Base-by-base conservation (phyloP, 345 rosid genomes). In the Linum tenue region DNA sequence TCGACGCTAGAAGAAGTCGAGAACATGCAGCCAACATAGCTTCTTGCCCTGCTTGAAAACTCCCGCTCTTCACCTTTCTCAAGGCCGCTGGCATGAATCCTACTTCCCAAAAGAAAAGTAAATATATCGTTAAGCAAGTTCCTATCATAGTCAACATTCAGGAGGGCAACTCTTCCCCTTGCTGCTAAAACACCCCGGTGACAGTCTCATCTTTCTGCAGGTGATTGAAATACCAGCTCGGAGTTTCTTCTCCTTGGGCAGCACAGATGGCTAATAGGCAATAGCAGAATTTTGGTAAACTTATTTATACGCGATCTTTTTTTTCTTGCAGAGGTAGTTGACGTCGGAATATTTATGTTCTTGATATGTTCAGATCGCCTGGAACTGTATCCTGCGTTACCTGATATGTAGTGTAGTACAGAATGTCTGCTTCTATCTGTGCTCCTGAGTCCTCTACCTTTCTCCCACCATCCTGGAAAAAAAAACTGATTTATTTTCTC, bases 1-100 rank as follows among this genome's bases (percentile, higher is more conserved):
- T 87, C 92, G 12, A 75, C 85, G 70, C 31, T 81, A 35, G 85
- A 82, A 73, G 92, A 91, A 64, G 96, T 83, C 43, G 85, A 55
- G 68, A 79, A 80, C 60, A 81, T 91, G 95, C 71, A 65, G 66
- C 59, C 50, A 62, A 67, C 63, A 62, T 75, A 73, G 67, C 53
- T 41, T 1, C 14, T 1, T 2, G 14, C 53, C 9, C 53, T 48
- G 53, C 53, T 15, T 9, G 53, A 48, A 12, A 48, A 48, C 53
- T 48, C 53, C 14, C 31, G 31, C 31, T 22, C 31, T 0, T 22
- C 31, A 22, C 53, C 50, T 43, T 43, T 1, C 10, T 43, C 50
- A 2, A 43, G 10, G 10, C 50, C 14, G 3, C 53, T 9, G 53
- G 53, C 14, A 9, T 48, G 14, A 12, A 9, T 48, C 14, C 14